Evolutionary conservation across 2,329 filamentous ascomycete genomes (phyloP), one percentile per base, ranked within the genome.

Genomic region (Aspergillus awamori): DNA sequence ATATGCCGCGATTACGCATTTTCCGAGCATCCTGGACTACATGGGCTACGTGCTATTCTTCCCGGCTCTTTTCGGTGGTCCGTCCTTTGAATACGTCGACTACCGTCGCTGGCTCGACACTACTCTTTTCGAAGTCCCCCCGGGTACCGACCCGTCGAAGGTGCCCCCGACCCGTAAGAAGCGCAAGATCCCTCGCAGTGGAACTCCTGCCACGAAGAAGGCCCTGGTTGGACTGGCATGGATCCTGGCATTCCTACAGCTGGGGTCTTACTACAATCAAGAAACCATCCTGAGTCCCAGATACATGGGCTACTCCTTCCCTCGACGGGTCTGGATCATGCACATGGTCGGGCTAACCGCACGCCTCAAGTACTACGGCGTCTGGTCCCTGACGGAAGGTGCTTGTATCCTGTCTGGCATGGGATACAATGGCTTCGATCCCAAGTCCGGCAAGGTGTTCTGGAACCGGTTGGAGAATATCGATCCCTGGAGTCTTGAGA

Each of bases 1-100:
- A 72, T 90, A 93, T 65, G 87, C 91, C 30, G 90, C 90, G 51
- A 84, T 99, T 45, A 83, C 82, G 57, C 79, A 91, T 49, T 82
- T 99, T 58, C 96, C 96, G 0, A 77, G 81, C 20, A 73, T 95
- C 1, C 79, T 97, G 36, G 91, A 98, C 78, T 99, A 90, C 72
- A 82, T 89, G 15, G 95, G 90, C 65, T 99, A 96, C 73, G 92
- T 98, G 22, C 82, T 98, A 57, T 99, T 98, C 83, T 99, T 99
- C 76, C 95, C 95, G 0, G 89, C 91, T 0, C 82, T 99, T 15
- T 89, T 98, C 70, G 91, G 86, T 1, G 95, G 96, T 0, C 95
- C 95, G 0, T 90, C 95, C 0, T 98, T 98, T 73, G 96, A 99
- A 76, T 99, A 90, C 74, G 89, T 89, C 63, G 94, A 99, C 73